Conservation (phyloP, 2,329 filamentous ascomycete species). For the Arthroderma sp. region DNA sequence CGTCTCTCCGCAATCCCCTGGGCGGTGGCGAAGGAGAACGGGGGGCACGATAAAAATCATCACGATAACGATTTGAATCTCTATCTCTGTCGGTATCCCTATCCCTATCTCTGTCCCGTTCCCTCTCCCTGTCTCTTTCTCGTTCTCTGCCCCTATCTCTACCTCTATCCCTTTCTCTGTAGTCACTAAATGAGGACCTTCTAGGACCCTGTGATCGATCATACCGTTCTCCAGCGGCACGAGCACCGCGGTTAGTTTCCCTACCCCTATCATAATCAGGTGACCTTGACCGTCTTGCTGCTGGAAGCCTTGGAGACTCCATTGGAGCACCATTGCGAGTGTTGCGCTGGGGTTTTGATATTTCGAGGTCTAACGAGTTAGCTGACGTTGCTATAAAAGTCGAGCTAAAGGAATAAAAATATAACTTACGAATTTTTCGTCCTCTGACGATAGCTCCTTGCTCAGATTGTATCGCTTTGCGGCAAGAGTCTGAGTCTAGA, state of each 20-base stretch:
- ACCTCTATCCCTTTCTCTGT: slow-evolving; percentile 24
- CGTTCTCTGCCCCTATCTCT: background rate
- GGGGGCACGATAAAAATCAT: slow-evolving; percentile 49
- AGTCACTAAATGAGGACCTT: slow-evolving; percentile 34
- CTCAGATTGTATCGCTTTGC: slow-evolving; percentile 59
- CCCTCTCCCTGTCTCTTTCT: too few relatives aligned
- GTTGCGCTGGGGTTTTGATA: slow-evolving; percentile 77
- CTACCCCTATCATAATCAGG: slow-evolving; percentile 44
- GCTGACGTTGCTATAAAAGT: background rate
- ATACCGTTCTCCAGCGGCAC: slow-evolving; percentile 29
- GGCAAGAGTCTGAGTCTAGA: slow-evolving; percentile 60
- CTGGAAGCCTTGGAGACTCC: slow-evolving; percentile 15
- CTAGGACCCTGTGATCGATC: slow-evolving; percentile 26
- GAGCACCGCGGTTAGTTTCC: slow-evolving; percentile 18
- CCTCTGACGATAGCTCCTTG: slow-evolving; percentile 73
- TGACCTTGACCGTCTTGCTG: slow-evolving; percentile 46
- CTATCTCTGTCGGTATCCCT: slow-evolving; percentile 17
- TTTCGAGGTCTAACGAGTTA: slow-evolving; percentile 58
- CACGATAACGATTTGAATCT: slow-evolving; percentile 33
- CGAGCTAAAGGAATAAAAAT: slow-evolving; percentile 10
- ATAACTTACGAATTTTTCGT: slow-evolving; percentile 75
- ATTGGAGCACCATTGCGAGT: slow-evolving; percentile 45
- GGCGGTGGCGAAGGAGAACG: slow-evolving; percentile 38
- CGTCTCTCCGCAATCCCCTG: slow-evolving; percentile 50
- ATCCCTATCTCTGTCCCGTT: too few relatives aligned